Percentiles rank a stretch among this genome's conserved stretches.
Evolutionary conservation across 2,329 filamentous ascomycete species (phyloP).

Genomic region (Cylindrodendrum hubeiense): DNA sequence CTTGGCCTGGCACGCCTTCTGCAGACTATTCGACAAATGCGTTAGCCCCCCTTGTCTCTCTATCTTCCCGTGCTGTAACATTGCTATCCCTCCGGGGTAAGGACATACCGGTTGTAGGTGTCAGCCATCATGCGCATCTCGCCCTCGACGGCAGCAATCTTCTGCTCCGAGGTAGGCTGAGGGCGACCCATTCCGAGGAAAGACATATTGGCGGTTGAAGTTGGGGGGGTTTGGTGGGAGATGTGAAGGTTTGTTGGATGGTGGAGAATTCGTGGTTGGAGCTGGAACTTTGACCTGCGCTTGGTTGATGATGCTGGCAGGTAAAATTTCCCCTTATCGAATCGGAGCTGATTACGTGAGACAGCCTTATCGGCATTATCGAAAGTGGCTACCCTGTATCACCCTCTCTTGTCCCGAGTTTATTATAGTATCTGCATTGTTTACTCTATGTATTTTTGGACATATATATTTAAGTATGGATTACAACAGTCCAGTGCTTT

Average conservation of each 20-base stretch:
- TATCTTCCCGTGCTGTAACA: not conserved
- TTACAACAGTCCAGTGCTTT: no score
- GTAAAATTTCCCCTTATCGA: conserved; percentile 45
- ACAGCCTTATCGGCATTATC: not conserved
- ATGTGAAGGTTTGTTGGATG: conserved; percentile 11
- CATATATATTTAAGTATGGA: no score
- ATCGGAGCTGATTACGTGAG: conserved; percentile 43
- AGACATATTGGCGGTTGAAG: conserved; percentile 53
- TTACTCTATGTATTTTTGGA: not conserved
- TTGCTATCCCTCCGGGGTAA: not conserved
- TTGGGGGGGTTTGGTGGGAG: conserved; percentile 1
- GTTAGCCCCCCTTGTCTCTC: not conserved
- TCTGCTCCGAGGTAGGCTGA: conserved; percentile 94
- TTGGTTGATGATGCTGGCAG: conserved; percentile 24
- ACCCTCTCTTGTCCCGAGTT: not conserved
- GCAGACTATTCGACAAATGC: conserved; percentile 69
- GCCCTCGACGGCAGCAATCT: conserved; percentile 95
- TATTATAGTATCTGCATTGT: not conserved
- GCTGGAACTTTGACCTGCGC: conserved; percentile 18
- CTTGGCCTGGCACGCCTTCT: conserved; percentile 91
- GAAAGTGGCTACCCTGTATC: conserved; percentile 34
- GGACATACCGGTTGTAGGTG: conserved; percentile 92
- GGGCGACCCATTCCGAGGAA: conserved; percentile 69
- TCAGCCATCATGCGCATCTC: conserved; percentile 98
- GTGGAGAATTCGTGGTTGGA: conserved; percentile 22